A percentile compares a stretch with the other conserved stretches of the same genome.
phyloP scores from a whole-genome alignment of 192 early-diverging fungal genomes.

The Coemansia sp. region DNA sequence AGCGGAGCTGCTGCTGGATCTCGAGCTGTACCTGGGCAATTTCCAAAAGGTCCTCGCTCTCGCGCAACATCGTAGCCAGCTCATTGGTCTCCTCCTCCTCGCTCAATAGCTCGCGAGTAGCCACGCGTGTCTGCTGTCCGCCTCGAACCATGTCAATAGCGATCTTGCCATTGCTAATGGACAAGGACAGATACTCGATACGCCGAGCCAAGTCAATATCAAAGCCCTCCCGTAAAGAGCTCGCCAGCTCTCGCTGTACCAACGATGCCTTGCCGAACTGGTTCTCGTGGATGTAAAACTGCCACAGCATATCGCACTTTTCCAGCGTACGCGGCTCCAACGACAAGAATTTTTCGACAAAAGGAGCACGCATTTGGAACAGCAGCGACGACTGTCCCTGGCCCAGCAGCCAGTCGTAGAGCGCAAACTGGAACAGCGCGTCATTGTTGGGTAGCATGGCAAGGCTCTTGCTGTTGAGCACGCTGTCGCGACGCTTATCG shows the following conservation, averaged over 20 bases:
- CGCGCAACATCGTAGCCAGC: slow-evolving; percentile 46
- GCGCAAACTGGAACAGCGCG: slow-evolving; percentile 61
- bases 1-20: slow-evolving; percentile 35
- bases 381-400: slow-evolving; percentile 49
- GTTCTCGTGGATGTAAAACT: slow-evolving; percentile 61
- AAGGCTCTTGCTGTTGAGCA: slow-evolving; percentile 9
- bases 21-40: slow-evolving; percentile 60
- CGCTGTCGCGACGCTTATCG: slow-evolving; percentile 14
- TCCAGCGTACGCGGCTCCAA: slow-evolving; percentile 54
- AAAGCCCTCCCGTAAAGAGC: slow-evolving; percentile 15
- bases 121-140: neutral
- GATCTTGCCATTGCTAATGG: slow-evolving; percentile 65
- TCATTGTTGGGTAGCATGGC: slow-evolving; percentile 56
- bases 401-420: slow-evolving; percentile 66
- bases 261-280: slow-evolving; percentile 61
- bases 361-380: slow-evolving; percentile 49
- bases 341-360: slow-evolving; percentile 53
- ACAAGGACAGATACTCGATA: slow-evolving; percentile 63
- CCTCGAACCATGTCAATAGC: slow-evolving; percentile 41
- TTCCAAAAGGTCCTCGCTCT: slow-evolving; percentile 59
- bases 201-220: slow-evolving; percentile 41
- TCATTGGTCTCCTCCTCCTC: slow-evolving; percentile 49
- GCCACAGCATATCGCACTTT: slow-evolving; percentile 64
- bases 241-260: slow-evolving; percentile 52
- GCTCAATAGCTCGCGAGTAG: neutral